These are phyloP conservation scores for Fusarium devonianum DNA, from an alignment of 2,329 filamentous ascomycete species.

Conservation along the genomic window DNA sequence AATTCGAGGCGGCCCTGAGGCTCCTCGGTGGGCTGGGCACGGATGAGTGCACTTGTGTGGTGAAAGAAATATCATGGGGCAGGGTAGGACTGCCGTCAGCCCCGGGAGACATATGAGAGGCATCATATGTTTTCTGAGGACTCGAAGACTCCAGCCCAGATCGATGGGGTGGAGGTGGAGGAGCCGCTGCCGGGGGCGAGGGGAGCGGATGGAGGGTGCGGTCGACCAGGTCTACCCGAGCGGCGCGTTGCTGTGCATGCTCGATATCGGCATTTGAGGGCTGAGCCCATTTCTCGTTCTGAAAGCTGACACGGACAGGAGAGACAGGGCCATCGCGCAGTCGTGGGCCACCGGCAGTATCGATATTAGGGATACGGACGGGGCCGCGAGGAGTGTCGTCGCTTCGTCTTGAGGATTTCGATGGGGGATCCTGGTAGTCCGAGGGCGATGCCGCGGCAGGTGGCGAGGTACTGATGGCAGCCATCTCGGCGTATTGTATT, in stretches of 20 bases:
- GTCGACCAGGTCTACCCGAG: slow-evolving; percentile 39
- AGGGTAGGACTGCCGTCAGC: slow-evolving; percentile 6
- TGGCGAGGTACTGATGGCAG: slow-evolving; percentile 47
- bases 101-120: slow-evolving; percentile 1
- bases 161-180: slow-evolving; percentile 45
- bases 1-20: slow-evolving; percentile 23
- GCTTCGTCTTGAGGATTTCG: slow-evolving; percentile 31
- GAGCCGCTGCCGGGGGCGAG: slow-evolving; percentile 42
- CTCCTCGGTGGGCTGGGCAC: slow-evolving; percentile 18
- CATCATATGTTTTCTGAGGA: slow-evolving; percentile 21
- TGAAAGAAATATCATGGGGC: slow-evolving; percentile 19
- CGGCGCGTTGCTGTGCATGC: slow-evolving; percentile 41
- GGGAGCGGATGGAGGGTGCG: slow-evolving; percentile 32
- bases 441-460: slow-evolving; percentile 43
- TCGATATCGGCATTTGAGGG: slow-evolving; percentile 63
- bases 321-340: slow-evolving; percentile 62
- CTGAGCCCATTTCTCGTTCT: slow-evolving; percentile 59
- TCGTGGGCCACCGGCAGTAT: slow-evolving; percentile 49
- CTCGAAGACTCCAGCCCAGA: slow-evolving; percentile 13
- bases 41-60: slow-evolving; percentile 6
- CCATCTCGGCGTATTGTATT: slow-evolving; percentile 43
- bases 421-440: slow-evolving; percentile 27
- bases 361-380: slow-evolving; percentile 44
- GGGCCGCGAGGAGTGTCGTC: slow-evolving; percentile 46
- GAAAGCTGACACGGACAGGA: slow-evolving; percentile 63